These are phyloP conservation scores for Populus pruinosa DNA, from an alignment of 345 rosid genomes.

Conservation along the genomic window DNA sequence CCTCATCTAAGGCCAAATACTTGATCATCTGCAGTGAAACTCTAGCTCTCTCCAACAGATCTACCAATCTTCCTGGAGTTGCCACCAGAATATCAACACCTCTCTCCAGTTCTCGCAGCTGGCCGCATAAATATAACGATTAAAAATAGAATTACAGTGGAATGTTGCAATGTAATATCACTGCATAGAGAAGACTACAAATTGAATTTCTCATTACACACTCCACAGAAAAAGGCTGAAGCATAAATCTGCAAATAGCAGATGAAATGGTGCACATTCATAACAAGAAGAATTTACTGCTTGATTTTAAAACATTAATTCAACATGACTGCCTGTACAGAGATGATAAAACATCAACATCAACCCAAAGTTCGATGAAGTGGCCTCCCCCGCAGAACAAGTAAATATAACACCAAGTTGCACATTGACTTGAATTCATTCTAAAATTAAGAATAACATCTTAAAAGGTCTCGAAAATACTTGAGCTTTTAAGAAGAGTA, in stretches of 20 bases:
- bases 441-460: too few species aligned
- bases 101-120: slow-evolving; percentile 91
- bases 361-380: neutral
- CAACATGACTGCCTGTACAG: neutral
- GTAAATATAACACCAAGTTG: too few species aligned
- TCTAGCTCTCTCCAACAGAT: slow-evolving; percentile 90
- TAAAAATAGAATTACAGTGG: neutral
- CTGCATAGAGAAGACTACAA: neutral
- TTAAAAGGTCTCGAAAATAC: too few species aligned
- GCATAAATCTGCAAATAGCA: neutral
- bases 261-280: neutral
- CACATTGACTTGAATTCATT: too few species aligned
- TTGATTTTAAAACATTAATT: neutral
- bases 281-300: neutral
- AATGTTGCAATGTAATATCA: neutral
- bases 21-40: slow-evolving; percentile 90
- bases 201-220: neutral
- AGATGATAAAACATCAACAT: neutral
- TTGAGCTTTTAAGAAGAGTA: too few species aligned
- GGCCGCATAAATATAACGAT: slow-evolving; percentile 26
- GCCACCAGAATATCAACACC: slow-evolving; percentile 99
- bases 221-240: neutral
- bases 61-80: slow-evolving; percentile 97
- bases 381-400: neutral
- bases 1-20: slow-evolving; percentile 92